Evolutionary conservation across 176 grass and related monocot species (phyloP).

Genomic region (Aegilops bicornis): DNA sequence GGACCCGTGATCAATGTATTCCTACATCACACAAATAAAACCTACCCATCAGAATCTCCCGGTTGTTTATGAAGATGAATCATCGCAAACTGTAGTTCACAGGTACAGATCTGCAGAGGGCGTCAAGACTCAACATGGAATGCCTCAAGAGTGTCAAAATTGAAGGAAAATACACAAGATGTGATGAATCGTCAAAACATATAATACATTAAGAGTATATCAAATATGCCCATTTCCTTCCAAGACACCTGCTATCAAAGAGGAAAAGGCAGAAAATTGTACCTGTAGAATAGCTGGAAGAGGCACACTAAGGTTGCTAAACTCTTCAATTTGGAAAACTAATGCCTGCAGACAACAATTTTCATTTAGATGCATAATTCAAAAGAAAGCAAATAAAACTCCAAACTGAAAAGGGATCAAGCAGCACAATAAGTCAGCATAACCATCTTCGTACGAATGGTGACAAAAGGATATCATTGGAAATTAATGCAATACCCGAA

Average conservation of each 20-base stretch:
- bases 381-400: conserved; percentile 1
- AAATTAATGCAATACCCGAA: not conserved
- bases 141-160: not conserved
- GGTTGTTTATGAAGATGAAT: not conserved
- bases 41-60: not conserved
- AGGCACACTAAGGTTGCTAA: conserved; percentile 64
- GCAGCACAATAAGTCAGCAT: not conserved
- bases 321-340: conserved; percentile 86
- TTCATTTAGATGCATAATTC: conserved; percentile 9
- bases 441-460: not conserved
- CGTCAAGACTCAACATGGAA: not conserved
- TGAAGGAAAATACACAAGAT: not conserved
- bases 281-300: conserved; percentile 97
- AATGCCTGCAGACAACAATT: conserved; percentile 59
- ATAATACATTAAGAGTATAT: not conserved
- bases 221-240: not conserved
- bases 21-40: conserved; percentile 56
- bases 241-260: not conserved
- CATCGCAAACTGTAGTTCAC: not conserved
- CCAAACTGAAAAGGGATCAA: not conserved
- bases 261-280: conserved; percentile 14
- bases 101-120: not conserved
- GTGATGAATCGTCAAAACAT: not conserved
- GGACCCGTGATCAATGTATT: conserved; percentile 93
- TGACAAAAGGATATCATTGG: not conserved